A percentile compares a stretch with the other conserved stretches of the same genome.
These are phyloP conservation scores for Pythium dissimile DNA, from an alignment of 352 stramenopile species.

Conservation along the genomic window DNA sequence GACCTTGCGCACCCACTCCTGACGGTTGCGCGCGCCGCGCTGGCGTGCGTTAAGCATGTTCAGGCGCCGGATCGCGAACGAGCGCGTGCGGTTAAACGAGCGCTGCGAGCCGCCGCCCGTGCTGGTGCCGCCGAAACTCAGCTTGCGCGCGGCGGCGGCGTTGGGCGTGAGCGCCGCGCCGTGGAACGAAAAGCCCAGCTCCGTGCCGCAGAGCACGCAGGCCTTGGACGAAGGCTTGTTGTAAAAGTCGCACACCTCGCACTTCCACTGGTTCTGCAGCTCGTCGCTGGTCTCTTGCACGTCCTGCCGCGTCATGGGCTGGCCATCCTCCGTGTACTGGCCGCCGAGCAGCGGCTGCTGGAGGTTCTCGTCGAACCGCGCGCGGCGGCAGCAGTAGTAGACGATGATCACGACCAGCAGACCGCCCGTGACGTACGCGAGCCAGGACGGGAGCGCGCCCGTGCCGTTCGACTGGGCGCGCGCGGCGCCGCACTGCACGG, in stretches of 20 bases:
- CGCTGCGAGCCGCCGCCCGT: constrained; percentile 37
- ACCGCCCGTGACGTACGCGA: constrained; percentile 81
- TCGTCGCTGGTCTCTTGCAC: constrained; percentile 83
- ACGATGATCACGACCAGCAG: constrained; percentile 85
- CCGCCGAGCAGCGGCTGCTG: constrained; percentile 80
- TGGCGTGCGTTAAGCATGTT: constrained; percentile 86
- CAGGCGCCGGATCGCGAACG: constrained; percentile 81
- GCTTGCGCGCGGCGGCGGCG: constrained; percentile 29
- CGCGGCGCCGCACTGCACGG: constrained; percentile 32
- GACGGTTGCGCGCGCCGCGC: constrained; percentile 71
- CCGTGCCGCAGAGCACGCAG: constrained; percentile 80
- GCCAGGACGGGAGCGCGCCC: constrained; percentile 68
- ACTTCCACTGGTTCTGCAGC: constrained; percentile 81
- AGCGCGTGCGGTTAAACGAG: constrained; percentile 83
- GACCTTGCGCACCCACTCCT: constrained; percentile 84
- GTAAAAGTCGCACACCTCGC: constrained; percentile 86
- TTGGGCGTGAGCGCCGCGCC: constrained; percentile 19
- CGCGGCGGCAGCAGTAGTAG: constrained; percentile 86
- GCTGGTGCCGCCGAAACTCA: too few species aligned
- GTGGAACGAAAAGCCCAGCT: constrained; percentile 74
- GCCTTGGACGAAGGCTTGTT: constrained; percentile 78
- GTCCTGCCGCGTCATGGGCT: constrained; percentile 84
- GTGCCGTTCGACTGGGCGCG: constrained; percentile 12
- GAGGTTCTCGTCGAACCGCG: constrained; percentile 84
- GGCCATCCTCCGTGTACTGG: constrained; percentile 85